Evolutionary conservation across 139 green algal genomes (phyloP), one percentile per base, ranked within the genome.

Genomic region (Nannochloris sp.): DNA sequence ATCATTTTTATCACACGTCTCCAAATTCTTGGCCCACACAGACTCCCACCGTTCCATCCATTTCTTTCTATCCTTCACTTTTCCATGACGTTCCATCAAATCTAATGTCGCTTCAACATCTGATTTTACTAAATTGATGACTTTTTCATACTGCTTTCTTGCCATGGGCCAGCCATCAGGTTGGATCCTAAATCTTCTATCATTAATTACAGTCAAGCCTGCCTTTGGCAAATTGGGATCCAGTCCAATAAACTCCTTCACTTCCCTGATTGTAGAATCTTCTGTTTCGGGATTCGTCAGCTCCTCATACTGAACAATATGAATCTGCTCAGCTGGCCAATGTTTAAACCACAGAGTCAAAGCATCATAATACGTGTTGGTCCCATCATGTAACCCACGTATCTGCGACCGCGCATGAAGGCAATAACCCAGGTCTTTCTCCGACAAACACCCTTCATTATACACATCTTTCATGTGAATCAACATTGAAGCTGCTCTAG

Each of bases 401-500:
- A 53, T 53, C 14, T 66, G 60, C 31, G 26, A 49, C n/a, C 37
- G 6, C 23, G n/a, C 16, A 23, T 49, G 16, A 12, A 66, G n/a
- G 26, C 60, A 66, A 20, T 56, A 43, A 2, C 36, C 33, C 9
- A 66, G n/a, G 20, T 57, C 36, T 9, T 40, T 20, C 26, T 43
- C 13, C 11, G 60, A 10, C 33, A 66, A 25, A 43, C 60, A 66
- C 13, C 60, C 60, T 43, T 20, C 33, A 40, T 45, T 20, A 33
- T 37, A 59, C 25, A 62, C 26, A 40, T 73, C 67, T 23, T 64
- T 48, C 58, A 68, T 67, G 49, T 74, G 68, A 16, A 65, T 37
- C 9, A 74, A 31, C 68, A 74, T 74, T 25, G 61, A 70, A 45
- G 65, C 65, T 31, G 61, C 61, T 28, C 60, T 49, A 33, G 67